Percentiles rank a stretch among this genome's conserved stretches.
These are phyloP conservation scores for Silene noctiflora DNA, from an alignment of 179 eudicot species.

Conservation along the genomic window DNA sequence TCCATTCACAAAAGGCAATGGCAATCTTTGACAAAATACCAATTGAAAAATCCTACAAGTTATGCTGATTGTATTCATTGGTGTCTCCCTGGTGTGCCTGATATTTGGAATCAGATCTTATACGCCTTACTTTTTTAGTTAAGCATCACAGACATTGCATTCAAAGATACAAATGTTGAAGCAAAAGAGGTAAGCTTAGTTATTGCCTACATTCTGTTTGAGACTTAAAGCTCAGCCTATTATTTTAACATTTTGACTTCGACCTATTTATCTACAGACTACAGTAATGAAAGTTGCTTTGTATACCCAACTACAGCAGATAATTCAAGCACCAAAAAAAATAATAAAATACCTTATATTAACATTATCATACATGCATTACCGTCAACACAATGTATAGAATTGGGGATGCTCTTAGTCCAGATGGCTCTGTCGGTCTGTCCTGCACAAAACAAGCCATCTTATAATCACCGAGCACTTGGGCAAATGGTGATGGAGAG, in stretches of 20 bases:
- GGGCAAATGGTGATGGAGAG: not conserved
- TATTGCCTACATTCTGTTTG: too few species aligned
- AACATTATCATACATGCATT: slow-evolving; percentile 4
- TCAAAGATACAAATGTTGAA: not conserved
- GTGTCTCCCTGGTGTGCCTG: slow-evolving; percentile 83
- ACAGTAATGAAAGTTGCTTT: not conserved
- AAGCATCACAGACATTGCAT: too few species aligned
- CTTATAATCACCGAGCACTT: not conserved
- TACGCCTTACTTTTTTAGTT: slow-evolving; percentile 38
- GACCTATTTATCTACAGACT: not conserved
- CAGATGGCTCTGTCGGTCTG: not conserved
- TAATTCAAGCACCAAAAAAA: not conserved
- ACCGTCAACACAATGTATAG: not conserved
- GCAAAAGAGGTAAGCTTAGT: not conserved
- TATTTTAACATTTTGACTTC: not conserved
- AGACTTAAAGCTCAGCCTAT: not conserved
- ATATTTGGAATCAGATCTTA: slow-evolving; percentile 65
- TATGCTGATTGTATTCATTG: slow-evolving; percentile 66
- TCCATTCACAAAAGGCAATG: slow-evolving; percentile 47
- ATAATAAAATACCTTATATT: not conserved
- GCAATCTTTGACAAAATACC: slow-evolving; percentile 39
- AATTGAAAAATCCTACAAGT: slow-evolving; percentile 39
- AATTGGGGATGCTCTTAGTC: slow-evolving; percentile 5
- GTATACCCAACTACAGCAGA: slow-evolving; percentile 3
- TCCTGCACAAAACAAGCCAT: not conserved